Conservation (phyloP, 768 basidiomycete genomes). For the Pulveroboletus sp. region DNA sequence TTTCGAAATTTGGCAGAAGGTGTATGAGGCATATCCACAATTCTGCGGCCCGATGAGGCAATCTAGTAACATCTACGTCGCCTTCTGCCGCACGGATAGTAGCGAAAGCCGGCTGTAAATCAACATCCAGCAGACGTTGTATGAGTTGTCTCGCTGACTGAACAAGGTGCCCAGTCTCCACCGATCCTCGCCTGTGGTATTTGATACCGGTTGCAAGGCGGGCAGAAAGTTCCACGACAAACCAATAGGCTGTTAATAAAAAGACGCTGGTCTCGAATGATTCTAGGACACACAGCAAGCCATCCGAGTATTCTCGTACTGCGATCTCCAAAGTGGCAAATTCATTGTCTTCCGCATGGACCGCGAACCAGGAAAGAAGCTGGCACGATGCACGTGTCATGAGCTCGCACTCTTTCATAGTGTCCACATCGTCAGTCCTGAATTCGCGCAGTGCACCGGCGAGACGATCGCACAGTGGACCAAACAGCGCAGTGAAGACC, state of each 20-base stretch:
- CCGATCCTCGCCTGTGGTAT: conserved; percentile 26
- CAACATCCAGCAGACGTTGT: conserved; percentile 48
- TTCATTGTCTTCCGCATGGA: conserved; percentile 34
- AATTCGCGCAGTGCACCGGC: conserved; percentile 36
- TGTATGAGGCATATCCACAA: conserved; percentile 75
- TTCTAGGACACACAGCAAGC: conserved; percentile 38
- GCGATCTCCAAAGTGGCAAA: conserved; percentile 27
- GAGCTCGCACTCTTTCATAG: conserved; percentile 37
- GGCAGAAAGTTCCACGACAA: conserved; percentile 52
- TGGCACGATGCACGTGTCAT: conserved; percentile 41
- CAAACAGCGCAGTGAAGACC: conserved; percentile 43
- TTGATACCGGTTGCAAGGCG: conserved; percentile 34
- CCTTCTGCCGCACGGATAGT: conserved; percentile 17
- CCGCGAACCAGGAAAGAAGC: conserved; percentile 44
- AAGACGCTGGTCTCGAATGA: conserved; percentile 33
- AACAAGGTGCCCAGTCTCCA: conserved; percentile 19
- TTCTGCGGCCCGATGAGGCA: conserved; percentile 49
- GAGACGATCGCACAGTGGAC: conserved; percentile 44
- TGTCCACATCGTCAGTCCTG: conserved; percentile 22
- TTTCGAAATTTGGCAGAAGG: conserved; percentile 35
- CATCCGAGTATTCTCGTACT: conserved; percentile 36
- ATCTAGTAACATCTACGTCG: conserved; percentile 32
- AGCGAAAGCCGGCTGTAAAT: conserved; percentile 37
- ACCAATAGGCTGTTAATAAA: conserved; percentile 55
- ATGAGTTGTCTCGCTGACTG: conserved; percentile 41